Evolutionary conservation across 768 basidiomycete genomes (phyloP).

Genomic region (Trichaptum fuscoviolaceum): DNA sequence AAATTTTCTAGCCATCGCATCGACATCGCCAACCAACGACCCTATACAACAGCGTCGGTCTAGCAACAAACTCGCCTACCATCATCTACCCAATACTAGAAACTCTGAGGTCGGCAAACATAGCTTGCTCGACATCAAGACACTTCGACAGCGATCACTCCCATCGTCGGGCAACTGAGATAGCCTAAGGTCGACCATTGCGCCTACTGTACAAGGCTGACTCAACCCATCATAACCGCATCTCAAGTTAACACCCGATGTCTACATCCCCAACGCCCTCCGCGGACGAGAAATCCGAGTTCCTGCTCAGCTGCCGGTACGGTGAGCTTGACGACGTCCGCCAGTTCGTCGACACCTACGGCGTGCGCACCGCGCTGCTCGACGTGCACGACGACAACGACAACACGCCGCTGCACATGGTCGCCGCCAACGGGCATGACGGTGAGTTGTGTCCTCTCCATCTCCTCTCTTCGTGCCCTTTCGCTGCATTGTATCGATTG

Average conservation of each 20-base stretch:
- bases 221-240: too few species aligned
- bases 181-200: too few species aligned
- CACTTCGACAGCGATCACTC: too few species aligned
- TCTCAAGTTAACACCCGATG: too few species aligned
- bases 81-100: too few species aligned
- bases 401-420: slow-evolving; percentile 84
- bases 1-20: not conserved
- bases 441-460: slow-evolving; percentile 41
- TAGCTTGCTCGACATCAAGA: too few species aligned
- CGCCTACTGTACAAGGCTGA: too few species aligned
- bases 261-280: slow-evolving; percentile 10
- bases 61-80: too few species aligned
- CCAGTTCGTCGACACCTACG: slow-evolving; percentile 56
- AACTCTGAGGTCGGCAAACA: too few species aligned
- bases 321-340: slow-evolving; percentile 81
- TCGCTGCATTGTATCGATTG: not conserved
- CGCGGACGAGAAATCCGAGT: slow-evolving; percentile 56
- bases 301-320: slow-evolving; percentile 81
- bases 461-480: not conserved
- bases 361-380: slow-evolving; percentile 38
- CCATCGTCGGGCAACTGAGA: too few species aligned
- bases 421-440: slow-evolving; percentile 80
- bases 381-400: slow-evolving; percentile 65
- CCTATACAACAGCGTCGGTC: not conserved
- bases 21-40: not conserved